These are phyloP conservation scores for Ceratobasidium sp. DNA, from an alignment of 1,284 basidiomycete genomes.

Conservation along the genomic window DNA sequence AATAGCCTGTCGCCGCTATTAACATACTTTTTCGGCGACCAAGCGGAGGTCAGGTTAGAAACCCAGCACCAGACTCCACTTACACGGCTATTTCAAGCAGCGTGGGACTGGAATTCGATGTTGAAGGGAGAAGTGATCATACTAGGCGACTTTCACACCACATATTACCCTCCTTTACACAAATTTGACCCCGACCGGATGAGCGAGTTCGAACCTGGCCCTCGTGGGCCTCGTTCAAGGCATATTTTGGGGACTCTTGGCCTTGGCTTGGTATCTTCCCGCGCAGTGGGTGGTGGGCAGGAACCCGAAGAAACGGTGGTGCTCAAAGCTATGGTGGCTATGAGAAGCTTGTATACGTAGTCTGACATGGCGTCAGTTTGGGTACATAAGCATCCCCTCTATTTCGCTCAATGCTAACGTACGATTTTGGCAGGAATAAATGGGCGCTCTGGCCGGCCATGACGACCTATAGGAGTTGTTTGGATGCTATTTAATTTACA, in stretches of 20 bases:
- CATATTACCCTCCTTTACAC: background rate
- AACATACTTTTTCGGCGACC: background rate
- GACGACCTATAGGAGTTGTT: no score
- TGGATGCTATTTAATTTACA: no score
- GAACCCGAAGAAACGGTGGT: conserved; percentile 3
- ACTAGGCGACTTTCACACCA: conserved; percentile 6
- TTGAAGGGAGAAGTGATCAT: conserved; percentile 25
- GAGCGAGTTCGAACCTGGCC: conserved; percentile 18
- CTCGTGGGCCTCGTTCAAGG: background rate
- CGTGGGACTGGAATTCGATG: conserved; percentile 33
- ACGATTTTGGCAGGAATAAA: no score
- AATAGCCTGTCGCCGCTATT: background rate
- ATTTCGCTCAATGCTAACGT: no score
- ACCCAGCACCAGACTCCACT: background rate
- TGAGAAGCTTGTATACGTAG: background rate
- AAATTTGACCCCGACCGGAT: background rate
- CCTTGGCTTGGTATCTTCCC: conserved; percentile 15
- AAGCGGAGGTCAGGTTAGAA: background rate
- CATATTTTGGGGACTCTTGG: conserved; percentile 24
- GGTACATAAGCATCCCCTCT: no score
- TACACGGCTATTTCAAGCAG: background rate
- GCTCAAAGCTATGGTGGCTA: conserved; percentile 6
- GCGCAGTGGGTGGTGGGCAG: conserved; percentile 6
- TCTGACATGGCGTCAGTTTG: no score
- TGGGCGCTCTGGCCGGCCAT: no score